Percentiles rank a stretch among this genome's conserved stretches.
Evolutionary conservation across 31 red algal genomes (phyloP).

Genomic region (Bonnemaisonia californica): DNA sequence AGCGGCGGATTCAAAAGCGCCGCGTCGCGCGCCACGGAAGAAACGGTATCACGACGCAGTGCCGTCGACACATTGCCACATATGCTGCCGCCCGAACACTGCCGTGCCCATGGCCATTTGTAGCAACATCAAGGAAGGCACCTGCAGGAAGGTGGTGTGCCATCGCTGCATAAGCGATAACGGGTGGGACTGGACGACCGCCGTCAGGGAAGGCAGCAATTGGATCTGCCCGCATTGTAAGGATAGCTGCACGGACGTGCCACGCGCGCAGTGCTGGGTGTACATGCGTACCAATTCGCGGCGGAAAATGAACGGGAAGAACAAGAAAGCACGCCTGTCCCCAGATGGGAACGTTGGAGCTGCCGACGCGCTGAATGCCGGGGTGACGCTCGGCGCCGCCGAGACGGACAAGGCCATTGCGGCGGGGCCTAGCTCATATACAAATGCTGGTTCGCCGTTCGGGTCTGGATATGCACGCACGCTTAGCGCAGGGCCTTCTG

Average conservation of each 20-base stretch:
- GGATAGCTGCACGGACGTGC: constrained; percentile 33
- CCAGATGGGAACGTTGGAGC: neutral
- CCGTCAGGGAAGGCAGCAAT: constrained; percentile 6
- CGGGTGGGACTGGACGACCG: constrained; percentile 47
- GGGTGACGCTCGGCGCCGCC: neutral
- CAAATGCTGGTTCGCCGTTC: neutral
- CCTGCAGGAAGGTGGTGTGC: constrained; percentile 63
- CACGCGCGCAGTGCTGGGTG: constrained; percentile 64
- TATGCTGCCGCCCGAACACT: constrained; percentile 51
- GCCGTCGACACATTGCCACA: constrained; percentile 65
- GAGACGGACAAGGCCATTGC: neutral
- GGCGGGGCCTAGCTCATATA: neutral
- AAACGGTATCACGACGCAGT: constrained; percentile 48
- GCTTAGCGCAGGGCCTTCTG: no score
- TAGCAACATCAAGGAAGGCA: constrained; percentile 52
- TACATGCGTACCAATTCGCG: constrained; percentile 66
- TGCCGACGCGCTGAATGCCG: neutral
- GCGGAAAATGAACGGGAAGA: constrained; percentile 14
- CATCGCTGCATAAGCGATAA: constrained; percentile 44
- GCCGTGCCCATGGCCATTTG: constrained; percentile 49
- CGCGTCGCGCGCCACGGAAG: constrained; percentile 20
- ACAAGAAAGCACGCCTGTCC: neutral
- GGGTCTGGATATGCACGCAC: no score
- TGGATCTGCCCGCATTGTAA: constrained; percentile 65
- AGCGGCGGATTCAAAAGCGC: neutral